Base-by-base conservation (phyloP, 345 rosid species). In the Erysimum cheiranthoides region DNA sequence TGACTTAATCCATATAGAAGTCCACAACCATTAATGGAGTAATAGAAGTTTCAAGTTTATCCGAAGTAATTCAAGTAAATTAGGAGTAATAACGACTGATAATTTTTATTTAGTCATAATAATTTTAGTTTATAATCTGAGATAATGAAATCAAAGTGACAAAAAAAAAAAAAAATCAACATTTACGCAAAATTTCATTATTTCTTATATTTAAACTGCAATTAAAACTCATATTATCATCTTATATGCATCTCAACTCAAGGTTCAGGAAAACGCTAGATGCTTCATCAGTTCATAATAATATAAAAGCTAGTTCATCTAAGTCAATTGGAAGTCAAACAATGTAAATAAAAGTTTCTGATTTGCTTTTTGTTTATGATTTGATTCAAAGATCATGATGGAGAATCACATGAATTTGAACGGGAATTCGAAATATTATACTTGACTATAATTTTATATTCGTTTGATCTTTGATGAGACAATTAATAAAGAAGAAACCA, bases 401-500 rank as follows among this genome's bases (percentile, higher is more conserved):
- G 10, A 67, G 13, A 56, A 56, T 69, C 63, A 69, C 54, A 69
- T 68, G 63, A 56, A 17, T 16, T 40, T 30, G 17, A 40, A 40
- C 54, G 61, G 12, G 25, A 54, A 40, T 27, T 16, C 8, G 42
- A 54, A 69, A 28, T 6, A 8, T 2, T 35, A 51, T 39, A 39
- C 27, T n/a, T 64, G 28, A 62, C 17, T 34, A 31, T 8, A 1
- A 10, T 42, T 4, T 32, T 49, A 1, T 4, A 17, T 18, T 40
- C 12, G 43, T 32, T 43, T 70, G 14, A 70, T 34, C 32, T 32
- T 43, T 70, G 14, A 70, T 34, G 45, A 70, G 57, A 57, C 54
- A 70, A 58, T 70, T 70, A 31, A 57, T 70, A 70, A 70, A 70
- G 74, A 70, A 70, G 56, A 70, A 18, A 70, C 66, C 46, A 70